A percentile compares a stretch with the other conserved stretches of the same genome.
Conservation (phyloP, 2,329 filamentous ascomycete species). For the Rutstroemia sp. region DNA sequence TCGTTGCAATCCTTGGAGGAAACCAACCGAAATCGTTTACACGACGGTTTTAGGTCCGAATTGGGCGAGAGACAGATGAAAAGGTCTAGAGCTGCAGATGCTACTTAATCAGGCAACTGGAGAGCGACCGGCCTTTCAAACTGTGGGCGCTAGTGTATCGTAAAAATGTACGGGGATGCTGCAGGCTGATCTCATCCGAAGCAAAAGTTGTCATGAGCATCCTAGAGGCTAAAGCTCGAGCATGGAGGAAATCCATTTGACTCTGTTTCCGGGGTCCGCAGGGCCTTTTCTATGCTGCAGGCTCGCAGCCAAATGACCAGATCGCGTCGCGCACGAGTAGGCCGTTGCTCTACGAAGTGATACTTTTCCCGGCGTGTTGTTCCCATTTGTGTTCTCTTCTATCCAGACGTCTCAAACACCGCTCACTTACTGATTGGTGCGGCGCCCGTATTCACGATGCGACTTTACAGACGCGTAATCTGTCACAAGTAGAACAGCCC, state of each 20-base stretch:
- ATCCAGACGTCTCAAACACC: neutral
- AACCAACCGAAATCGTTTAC: neutral
- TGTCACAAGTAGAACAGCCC: too few species aligned
- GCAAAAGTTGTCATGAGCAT: neutral
- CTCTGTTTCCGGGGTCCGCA: neutral
- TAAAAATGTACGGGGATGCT: constrained; percentile 3
- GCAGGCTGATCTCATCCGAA: constrained; percentile 6
- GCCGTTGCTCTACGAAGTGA: neutral
- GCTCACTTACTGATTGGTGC: neutral
- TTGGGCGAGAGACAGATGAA: constrained; percentile 2
- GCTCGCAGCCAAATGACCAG: neutral
- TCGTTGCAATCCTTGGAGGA: neutral
- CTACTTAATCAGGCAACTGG: constrained; percentile 2
- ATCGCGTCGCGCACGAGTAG: neutral
- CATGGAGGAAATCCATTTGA: neutral
- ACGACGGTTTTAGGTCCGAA: neutral
- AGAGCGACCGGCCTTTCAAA: neutral
- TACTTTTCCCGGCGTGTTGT: neutral
- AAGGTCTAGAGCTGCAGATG: constrained; percentile 1
- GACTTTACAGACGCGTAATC: neutral
- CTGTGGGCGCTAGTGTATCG: neutral
- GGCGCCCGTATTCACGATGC: neutral
- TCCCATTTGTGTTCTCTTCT: neutral
- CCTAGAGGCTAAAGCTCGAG: neutral
- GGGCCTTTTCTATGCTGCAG: neutral